Conservation (phyloP, 1,284 basidiomycete genomes). For the Albatrellus sp. region DNA sequence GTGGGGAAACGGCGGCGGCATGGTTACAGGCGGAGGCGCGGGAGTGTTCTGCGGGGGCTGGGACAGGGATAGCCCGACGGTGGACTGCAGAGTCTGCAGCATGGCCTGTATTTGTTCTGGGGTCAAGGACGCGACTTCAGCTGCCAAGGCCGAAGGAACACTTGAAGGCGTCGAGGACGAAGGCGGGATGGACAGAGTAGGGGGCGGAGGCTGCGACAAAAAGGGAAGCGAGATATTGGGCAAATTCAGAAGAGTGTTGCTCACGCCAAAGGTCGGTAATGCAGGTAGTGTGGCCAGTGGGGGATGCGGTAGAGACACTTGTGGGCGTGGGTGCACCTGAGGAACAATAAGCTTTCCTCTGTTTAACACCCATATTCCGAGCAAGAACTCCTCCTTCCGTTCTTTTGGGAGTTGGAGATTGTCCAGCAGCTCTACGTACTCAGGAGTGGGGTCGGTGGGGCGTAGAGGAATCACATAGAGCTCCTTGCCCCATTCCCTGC, state of each 20-base stretch:
- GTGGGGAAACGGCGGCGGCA: background rate
- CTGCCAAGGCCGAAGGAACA: slow-evolving; percentile 19
- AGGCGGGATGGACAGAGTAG: background rate
- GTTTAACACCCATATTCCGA: slow-evolving; percentile 75
- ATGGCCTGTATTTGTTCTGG: slow-evolving; percentile 43
- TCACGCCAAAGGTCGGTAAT: too few species aligned
- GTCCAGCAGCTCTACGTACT: slow-evolving; percentile 79
- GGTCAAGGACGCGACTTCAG: slow-evolving; percentile 40
- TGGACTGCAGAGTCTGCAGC: slow-evolving; percentile 24
- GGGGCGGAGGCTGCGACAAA: background rate
- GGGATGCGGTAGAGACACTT: background rate
- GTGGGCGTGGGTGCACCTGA: slow-evolving; percentile 11
- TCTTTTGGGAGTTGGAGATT: slow-evolving; percentile 57
- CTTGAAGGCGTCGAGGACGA: slow-evolving; percentile 5
- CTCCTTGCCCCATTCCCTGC: slow-evolving; percentile 72
- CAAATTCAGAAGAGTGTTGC: too few species aligned
- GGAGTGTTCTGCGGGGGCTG: background rate
- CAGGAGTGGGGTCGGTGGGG: slow-evolving; percentile 60
- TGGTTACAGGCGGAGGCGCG: background rate
- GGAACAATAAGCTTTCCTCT: slow-evolving; percentile 55
- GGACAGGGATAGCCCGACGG: background rate
- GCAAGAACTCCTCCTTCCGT: slow-evolving; percentile 51
- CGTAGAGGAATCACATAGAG: slow-evolving; percentile 79
- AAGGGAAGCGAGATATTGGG: background rate
- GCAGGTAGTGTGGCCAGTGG: background rate